These are phyloP conservation scores for Pontederia paniculata DNA, from an alignment of 176 grass and related monocot species.

Conservation along the genomic window DNA sequence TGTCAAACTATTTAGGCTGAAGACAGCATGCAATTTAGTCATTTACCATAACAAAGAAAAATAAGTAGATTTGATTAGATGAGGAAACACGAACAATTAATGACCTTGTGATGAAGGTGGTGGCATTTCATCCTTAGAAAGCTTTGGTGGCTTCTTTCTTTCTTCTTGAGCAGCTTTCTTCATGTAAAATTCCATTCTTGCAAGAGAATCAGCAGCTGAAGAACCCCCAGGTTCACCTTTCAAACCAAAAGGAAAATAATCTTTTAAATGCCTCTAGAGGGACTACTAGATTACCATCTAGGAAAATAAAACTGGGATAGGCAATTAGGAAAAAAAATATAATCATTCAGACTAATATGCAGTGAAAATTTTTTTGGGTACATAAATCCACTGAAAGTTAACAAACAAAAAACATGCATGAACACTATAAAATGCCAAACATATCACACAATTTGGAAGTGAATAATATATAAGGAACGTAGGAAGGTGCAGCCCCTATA, in stretches of 20 bases:
- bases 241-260: background rate
- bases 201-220: slow-evolving; percentile 52
- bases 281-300: background rate
- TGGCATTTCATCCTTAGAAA: slow-evolving; percentile 94
- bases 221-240: slow-evolving; percentile 36
- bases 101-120: slow-evolving; percentile 86
- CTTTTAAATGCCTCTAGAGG: background rate
- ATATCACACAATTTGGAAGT: no score
- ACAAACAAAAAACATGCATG: no score
- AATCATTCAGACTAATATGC: no score
- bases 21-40: background rate
- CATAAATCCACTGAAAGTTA: no score
- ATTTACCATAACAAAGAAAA: background rate
- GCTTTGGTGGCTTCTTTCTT: slow-evolving; percentile 48
- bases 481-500: no score
- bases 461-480: no score
- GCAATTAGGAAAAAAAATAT: no score
- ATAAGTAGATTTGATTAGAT: background rate
- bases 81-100: background rate
- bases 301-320: no score
- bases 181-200: slow-evolving; percentile 94
- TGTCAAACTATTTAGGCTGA: background rate
- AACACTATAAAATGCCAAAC: no score
- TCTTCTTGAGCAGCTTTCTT: slow-evolving; percentile 95
- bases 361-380: slow-evolving; percentile 3